These are phyloP conservation scores for Amanita inopinata DNA, from an alignment of 768 basidiomycete species.

Conservation along the genomic window DNA sequence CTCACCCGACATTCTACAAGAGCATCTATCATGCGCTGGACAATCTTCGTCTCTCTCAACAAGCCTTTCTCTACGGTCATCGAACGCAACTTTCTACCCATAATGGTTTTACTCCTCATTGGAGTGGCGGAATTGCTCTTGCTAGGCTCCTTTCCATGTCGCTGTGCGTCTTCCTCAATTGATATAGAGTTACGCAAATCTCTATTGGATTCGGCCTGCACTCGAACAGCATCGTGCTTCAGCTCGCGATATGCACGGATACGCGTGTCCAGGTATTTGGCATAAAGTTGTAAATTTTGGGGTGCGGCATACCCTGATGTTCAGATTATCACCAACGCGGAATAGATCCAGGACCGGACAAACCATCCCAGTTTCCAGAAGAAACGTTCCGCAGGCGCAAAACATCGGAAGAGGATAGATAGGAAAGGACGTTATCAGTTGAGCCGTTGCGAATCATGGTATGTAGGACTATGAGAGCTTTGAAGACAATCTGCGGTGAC, in stretches of 20 bases:
- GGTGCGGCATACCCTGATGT: slow-evolving; percentile 72
- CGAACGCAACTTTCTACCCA: slow-evolving; percentile 75
- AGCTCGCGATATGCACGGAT: slow-evolving; percentile 84
- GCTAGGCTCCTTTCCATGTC: slow-evolving; percentile 23
- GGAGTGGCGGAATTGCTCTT: slow-evolving; percentile 17
- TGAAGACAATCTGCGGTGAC: slow-evolving; percentile 82
- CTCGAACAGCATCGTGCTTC: slow-evolving; percentile 89
- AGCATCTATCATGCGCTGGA: slow-evolving; percentile 84
- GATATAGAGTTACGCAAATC: slow-evolving; percentile 62
- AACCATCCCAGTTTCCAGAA: slow-evolving; percentile 85
- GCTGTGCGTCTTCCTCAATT: slow-evolving; percentile 48
- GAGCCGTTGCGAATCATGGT: slow-evolving; percentile 96
- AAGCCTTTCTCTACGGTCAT: slow-evolving; percentile 97
- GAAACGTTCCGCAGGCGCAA: slow-evolving; percentile 74
- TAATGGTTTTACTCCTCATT: slow-evolving; percentile 62
- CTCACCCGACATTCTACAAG: slow-evolving; percentile 83
- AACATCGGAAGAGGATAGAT: slow-evolving; percentile 76
- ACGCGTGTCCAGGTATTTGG: slow-evolving; percentile 78
- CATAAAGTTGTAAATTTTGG: slow-evolving; percentile 81
- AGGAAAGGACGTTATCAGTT: slow-evolving; percentile 83
- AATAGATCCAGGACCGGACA: slow-evolving; percentile 9
- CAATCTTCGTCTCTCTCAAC: slow-evolving; percentile 81
- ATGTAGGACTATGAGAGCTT: slow-evolving; percentile 90
- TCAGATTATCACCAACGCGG: not conserved
- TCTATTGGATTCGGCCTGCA: slow-evolving; percentile 89